Evolutionary conservation across 306 rosid species (phyloP).

Genomic region (Vachellia pachyceras): DNA sequence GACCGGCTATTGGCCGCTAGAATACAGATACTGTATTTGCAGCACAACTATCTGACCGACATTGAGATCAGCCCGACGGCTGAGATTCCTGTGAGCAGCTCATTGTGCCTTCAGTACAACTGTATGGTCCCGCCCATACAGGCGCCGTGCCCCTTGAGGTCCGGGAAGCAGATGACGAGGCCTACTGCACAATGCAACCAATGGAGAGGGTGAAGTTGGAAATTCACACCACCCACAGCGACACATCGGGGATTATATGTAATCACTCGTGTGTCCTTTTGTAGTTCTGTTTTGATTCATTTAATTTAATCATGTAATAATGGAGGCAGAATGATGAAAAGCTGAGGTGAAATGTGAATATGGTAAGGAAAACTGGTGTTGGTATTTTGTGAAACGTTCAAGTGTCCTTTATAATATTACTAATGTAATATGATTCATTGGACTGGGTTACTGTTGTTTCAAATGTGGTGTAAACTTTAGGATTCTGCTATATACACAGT

Average conservation of each 20-base stretch:
- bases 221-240: slow-evolving; percentile 36
- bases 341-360: slow-evolving; percentile 45
- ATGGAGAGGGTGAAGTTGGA: slow-evolving; percentile 60
- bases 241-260: neutral
- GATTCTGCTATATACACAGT: no score
- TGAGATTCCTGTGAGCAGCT: slow-evolving; percentile 82
- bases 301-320: slow-evolving; percentile 35
- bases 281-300: slow-evolving; percentile 15
- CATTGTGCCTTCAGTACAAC: slow-evolving; percentile 89
- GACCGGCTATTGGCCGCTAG: slow-evolving; percentile 64
- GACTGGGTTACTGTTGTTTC: neutral
- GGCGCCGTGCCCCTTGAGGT: slow-evolving; percentile 81
- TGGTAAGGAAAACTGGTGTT: no score
- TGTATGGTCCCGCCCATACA: slow-evolving; percentile 93
- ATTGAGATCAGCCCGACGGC: slow-evolving; percentile 88
- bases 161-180: slow-evolving; percentile 76
- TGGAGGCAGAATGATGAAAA: neutral
- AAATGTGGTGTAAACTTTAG: neutral
- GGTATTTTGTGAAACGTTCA: neutral
- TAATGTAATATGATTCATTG: slow-evolving; percentile 6
- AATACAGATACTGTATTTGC: slow-evolving; percentile 72
- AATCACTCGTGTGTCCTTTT: neutral
- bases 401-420: neutral
- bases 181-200: slow-evolving; percentile 75
- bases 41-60: slow-evolving; percentile 86